phyloP scores from a whole-genome alignment of 2,329 filamentous ascomycete genomes.

The Fusarium secorum region DNA sequence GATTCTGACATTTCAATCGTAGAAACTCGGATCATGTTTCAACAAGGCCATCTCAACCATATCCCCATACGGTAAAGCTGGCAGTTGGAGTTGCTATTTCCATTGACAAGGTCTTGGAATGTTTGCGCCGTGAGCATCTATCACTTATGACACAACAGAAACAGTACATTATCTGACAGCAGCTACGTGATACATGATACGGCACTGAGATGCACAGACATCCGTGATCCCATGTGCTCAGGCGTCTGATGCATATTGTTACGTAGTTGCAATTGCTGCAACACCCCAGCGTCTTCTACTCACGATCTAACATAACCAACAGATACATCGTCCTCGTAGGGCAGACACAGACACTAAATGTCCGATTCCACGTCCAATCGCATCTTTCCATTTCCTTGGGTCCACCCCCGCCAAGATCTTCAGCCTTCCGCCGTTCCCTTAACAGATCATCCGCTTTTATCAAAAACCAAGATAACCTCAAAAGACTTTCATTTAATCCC shows the following conservation, averaged over 20 bases:
- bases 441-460: not conserved
- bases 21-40: not conserved
- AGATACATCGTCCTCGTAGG: not conserved
- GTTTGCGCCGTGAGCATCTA: not conserved
- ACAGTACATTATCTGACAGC: not conserved
- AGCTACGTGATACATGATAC: not conserved
- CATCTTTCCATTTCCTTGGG: slow-evolving; percentile 5
- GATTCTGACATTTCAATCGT: not conserved
- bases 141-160: not conserved
- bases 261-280: not conserved
- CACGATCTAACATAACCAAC: not conserved
- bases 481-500: slow-evolving; percentile 9
- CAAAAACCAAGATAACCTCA: slow-evolving; percentile 14
- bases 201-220: not conserved
- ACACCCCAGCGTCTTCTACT: not conserved
- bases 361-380: slow-evolving; percentile 6
- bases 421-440: not conserved
- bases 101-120: not conserved
- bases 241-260: not conserved
- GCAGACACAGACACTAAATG: slow-evolving; percentile 1
- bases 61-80: not conserved
- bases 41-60: not conserved
- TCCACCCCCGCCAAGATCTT: slow-evolving; percentile 12
- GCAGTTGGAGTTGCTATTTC: not conserved
- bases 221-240: not conserved